phyloP scores from a whole-genome alignment of 139 green algal genomes.

The Coccomyxa sp. region DNA sequence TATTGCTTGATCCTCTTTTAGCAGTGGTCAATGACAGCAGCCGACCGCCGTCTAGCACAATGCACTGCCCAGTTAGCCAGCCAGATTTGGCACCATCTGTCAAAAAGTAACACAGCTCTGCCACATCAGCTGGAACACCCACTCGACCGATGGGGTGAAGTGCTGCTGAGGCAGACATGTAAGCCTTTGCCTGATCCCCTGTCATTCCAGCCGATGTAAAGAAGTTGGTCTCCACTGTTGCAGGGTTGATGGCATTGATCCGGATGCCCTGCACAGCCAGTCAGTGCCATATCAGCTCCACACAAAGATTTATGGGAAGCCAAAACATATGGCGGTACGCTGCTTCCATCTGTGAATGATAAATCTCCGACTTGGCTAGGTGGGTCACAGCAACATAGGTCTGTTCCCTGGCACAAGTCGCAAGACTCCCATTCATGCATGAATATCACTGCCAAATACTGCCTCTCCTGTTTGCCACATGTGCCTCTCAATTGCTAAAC shows the following conservation, averaged over 20 bases:
- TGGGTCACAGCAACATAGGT: too few species aligned
- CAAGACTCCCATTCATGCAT: too few species aligned
- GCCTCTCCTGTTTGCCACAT: too few species aligned
- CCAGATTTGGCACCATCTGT: slow-evolving; percentile 1
- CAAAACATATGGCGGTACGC: too few species aligned
- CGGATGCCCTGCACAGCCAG: not conserved
- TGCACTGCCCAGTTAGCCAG: slow-evolving; percentile 1
- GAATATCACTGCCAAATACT: too few species aligned
- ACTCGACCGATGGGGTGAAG: not conserved
- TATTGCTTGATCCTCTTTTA: too few species aligned
- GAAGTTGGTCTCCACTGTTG: not conserved
- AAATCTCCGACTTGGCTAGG: too few species aligned
- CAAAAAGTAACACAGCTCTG: not conserved
- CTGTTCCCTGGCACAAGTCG: too few species aligned
- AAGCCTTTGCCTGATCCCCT: not conserved
- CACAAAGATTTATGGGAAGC: too few species aligned
- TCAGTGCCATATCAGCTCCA: not conserved
- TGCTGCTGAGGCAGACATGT: not conserved
- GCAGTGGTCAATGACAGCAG: not conserved
- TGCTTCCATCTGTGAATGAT: too few species aligned
- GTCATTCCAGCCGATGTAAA: not conserved
- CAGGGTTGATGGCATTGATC: slow-evolving; percentile 1
- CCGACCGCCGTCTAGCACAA: not conserved
- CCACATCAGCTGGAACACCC: not conserved
- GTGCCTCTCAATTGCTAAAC: too few species aligned